Evolutionary conservation across 805 yeast genomes (phyloP), one percentile per base, ranked within the genome.

Genomic region (Torulaspora delbrueckii): DNA sequence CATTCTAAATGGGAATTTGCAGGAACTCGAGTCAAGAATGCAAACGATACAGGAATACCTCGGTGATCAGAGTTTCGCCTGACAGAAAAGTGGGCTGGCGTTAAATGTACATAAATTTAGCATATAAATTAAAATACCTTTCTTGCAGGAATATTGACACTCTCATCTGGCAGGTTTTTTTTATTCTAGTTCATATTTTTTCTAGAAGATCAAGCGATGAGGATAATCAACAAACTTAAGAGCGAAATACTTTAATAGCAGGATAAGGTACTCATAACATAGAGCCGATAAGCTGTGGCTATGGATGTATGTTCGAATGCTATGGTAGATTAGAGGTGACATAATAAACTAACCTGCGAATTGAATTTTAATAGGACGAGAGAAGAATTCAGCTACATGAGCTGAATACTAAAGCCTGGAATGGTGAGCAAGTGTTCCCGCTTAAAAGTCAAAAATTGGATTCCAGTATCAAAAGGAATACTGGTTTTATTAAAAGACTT

Each of bases 401-500:
- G 14, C 54, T 71, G 22, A 82, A 82, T 55, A 33, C 46, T 0
- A 54, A 60, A 43, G 82, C 84, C 1, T 80, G 86, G 85, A 60
- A 63, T 28, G 84, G 81, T 1, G 74, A 67, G 18, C 54, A 50
- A 14, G 65, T 66, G n/a, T 58, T 60, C 42, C 57, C 58, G n/a
- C 35, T 58, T 10, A 45, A 53, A 7, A 49, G 46, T 12, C 41
- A 54, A 8, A 77, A 75, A 50, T 62, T 81, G 8, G 96, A 89
- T 59, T 71, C 95, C 0, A 83, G 90, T 46, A 69, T 89, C 53
- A 89, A 89, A 70, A 86, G 83, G 62, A 86, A 90, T 59, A 79
- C 87, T 3, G 84, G 88, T 0, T 85, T 86, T 57, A 81, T 88
- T 41, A 84, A 82, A 60, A 84, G 83, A 55, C 59, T 89, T 42